Evolutionary conservation across 192 early-diverging fungal genomes (phyloP).

Genomic region (Fimicolochytrium jonesii): DNA sequence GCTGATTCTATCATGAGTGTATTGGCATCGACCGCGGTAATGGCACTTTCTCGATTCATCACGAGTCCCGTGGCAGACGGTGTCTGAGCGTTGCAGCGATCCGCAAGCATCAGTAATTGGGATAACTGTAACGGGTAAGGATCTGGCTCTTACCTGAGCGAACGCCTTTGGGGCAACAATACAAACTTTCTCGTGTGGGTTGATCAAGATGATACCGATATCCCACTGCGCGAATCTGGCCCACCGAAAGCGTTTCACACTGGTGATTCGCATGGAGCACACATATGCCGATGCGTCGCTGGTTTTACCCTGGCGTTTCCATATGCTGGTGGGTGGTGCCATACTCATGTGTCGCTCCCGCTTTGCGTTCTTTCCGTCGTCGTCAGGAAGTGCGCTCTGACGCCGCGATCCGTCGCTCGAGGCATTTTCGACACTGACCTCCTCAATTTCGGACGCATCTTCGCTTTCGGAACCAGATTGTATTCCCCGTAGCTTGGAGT

Average conservation of each 20-base stretch:
- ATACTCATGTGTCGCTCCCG: background rate
- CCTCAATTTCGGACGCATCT: background rate
- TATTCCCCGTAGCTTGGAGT: background rate
- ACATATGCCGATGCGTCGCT: background rate
- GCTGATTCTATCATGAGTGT: too few species aligned
- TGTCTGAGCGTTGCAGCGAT: too few species aligned
- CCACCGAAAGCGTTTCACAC: background rate
- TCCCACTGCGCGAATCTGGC: background rate
- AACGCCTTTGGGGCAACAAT: background rate
- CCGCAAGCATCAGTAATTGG: too few species aligned
- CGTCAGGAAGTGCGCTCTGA: background rate
- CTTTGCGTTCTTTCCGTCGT: background rate
- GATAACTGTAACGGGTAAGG: too few species aligned
- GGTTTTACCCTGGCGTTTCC: background rate
- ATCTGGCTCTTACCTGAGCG: background rate
- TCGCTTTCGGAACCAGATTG: background rate
- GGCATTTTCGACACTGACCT: background rate
- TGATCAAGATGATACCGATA: background rate
- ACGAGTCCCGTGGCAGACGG: too few species aligned
- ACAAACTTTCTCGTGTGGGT: background rate
- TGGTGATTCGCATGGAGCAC: background rate
- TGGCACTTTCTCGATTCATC: too few species aligned
- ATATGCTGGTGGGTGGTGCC: too few species aligned
- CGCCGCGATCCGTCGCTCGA: background rate
- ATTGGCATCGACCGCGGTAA: too few species aligned